Percentiles rank a stretch among this genome's conserved stretches.
These are phyloP conservation scores for Amylostereum areolatum DNA, from an alignment of 1,284 basidiomycete genomes.

Conservation along the genomic window DNA sequence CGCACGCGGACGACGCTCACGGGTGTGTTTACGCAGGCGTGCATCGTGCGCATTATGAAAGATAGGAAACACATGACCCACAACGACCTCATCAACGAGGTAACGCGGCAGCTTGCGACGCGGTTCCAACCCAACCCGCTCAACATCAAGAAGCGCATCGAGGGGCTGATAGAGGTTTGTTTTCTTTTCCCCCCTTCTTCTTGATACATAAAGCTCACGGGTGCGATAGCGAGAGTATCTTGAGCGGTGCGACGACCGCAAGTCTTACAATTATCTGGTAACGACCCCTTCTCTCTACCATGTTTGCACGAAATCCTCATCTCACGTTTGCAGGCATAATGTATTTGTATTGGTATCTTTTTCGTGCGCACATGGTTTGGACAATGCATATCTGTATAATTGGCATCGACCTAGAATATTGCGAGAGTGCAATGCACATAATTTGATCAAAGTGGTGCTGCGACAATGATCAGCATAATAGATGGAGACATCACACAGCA, in stretches of 20 bases:
- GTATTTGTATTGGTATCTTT: neutral
- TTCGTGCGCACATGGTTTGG: neutral
- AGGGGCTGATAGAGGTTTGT: conserved; percentile 86
- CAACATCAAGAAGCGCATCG: conserved; percentile 92
- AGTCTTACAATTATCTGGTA: conserved; percentile 77
- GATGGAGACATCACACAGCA: too few relatives aligned
- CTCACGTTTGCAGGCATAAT: neutral
- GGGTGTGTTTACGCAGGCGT: conserved; percentile 54
- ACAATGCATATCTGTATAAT: too few relatives aligned
- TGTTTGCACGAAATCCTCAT: neutral
- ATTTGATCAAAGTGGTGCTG: too few relatives aligned
- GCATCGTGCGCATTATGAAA: conserved; percentile 98
- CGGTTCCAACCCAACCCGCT: conserved; percentile 86
- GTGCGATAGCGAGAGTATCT: conserved; percentile 67
- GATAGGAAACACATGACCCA: conserved; percentile 87
- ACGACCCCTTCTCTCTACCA: conserved; percentile 2
- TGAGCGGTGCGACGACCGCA: conserved; percentile 73
- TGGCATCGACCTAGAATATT: too few relatives aligned
- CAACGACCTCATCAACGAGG: conserved; percentile 88
- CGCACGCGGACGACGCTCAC: neutral
- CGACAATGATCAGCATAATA: too few relatives aligned
- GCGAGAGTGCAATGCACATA: too few relatives aligned
- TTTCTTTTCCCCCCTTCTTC: neutral
- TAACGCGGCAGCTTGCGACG: conserved; percentile 76
- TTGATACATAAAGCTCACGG: conserved; percentile 3